phyloP scores from a whole-genome alignment of 2,329 filamentous ascomycete species.

The Neofusicoccum cordaticola region DNA sequence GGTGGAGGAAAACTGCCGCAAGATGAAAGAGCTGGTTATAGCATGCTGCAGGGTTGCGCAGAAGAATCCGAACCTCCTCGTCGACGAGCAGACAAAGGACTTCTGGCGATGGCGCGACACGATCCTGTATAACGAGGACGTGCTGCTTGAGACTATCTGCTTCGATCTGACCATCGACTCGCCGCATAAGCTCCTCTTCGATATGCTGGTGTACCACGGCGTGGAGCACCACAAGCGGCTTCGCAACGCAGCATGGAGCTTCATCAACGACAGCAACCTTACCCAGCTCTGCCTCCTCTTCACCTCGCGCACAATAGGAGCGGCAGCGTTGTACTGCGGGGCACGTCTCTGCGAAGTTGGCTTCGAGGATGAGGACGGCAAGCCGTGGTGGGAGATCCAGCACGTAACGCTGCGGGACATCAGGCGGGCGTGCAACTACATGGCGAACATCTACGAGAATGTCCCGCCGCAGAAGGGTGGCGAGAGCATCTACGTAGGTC shows the following conservation, averaged over 20 bases:
- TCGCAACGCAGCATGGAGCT: constrained; percentile 86
- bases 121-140: constrained; percentile 87
- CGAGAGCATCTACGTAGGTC: constrained; percentile 48
- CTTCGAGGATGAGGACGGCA: constrained; percentile 70
- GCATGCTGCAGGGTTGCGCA: constrained; percentile 92
- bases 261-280: constrained; percentile 84
- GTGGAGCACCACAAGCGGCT: constrained; percentile 77
- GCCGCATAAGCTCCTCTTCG: constrained; percentile 80
- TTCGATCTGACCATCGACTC: constrained; percentile 92
- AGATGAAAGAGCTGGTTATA: constrained; percentile 91
- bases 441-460: constrained; percentile 57
- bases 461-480: constrained; percentile 37
- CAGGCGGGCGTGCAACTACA: constrained; percentile 68
- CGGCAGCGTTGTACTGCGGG: constrained; percentile 82
- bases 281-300: constrained; percentile 82
- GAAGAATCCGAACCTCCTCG: constrained; percentile 83
- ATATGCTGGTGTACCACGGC: constrained; percentile 70
- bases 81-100: constrained; percentile 96
- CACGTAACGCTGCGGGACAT: constrained; percentile 70
- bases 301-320: constrained; percentile 75
- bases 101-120: constrained; percentile 98
- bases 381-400: constrained; percentile 84
- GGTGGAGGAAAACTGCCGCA: constrained; percentile 93
- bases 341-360: constrained; percentile 69
- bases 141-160: constrained; percentile 85